A percentile compares a stretch with the other conserved stretches of the same genome.
phyloP scores from a whole-genome alignment of 768 basidiomycete species.

The Kondoa malvinella region DNA sequence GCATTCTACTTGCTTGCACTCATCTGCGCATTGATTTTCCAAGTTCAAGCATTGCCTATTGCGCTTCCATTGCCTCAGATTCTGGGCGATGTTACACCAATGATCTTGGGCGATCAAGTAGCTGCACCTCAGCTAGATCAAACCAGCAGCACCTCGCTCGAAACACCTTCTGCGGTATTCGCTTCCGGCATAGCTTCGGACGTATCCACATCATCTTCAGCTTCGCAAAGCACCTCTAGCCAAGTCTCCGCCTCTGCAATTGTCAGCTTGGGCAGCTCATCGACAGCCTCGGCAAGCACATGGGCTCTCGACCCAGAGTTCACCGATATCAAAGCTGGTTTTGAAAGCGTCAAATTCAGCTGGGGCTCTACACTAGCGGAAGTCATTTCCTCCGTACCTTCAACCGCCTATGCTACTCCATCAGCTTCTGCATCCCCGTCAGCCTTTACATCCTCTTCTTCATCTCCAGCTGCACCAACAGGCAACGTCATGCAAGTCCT shows the following conservation, averaged over 20 bases:
- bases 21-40: not conserved
- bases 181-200: no score
- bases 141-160: not conserved
- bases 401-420: not conserved
- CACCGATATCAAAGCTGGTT: not conserved
- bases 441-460: not conserved
- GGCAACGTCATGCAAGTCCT: constrained; percentile 20
- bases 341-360: not conserved
- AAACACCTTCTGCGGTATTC: no score
- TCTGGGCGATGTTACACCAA: not conserved
- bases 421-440: not conserved
- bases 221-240: no score
- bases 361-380: not conserved
- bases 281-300: not conserved
- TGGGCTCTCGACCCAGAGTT: not conserved
- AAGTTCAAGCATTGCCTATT: not conserved
- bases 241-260: not conserved
- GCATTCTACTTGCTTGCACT: not conserved
- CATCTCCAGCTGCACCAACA: not conserved
- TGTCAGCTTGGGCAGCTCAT: not conserved
- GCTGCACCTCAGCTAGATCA: not conserved
- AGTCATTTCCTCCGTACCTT: not conserved
- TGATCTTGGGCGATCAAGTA: not conserved
- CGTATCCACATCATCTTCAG: no score
- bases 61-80: not conserved